Base-by-base conservation (phyloP, 2,329 filamentous ascomycete species). In the Phyllosticta citrichinensis region DNA sequence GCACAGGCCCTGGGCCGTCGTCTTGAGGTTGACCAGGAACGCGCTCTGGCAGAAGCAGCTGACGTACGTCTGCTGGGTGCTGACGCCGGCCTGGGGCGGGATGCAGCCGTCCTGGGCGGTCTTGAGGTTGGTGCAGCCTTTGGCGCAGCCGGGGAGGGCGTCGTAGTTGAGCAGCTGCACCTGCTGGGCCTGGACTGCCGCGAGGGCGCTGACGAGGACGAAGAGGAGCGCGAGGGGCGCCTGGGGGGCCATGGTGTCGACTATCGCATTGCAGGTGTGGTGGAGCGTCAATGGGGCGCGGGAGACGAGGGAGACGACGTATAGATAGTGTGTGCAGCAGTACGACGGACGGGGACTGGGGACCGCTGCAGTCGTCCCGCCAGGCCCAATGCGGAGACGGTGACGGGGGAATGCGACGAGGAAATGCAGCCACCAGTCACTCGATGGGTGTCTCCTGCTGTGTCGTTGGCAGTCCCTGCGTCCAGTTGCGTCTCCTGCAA, bases 41-140 rank as follows among this genome's bases (percentile, higher is more conserved):
- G 78, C 65, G 56, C 87, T 84, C 66, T 80, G 76, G 76, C 91
- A 96, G 76, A 95, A 91, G 75, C 91, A 95, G 40, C 79, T 77
- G 57, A 83, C 78, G 71, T 87, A 89, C 52, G 78, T 81, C 20
- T 72, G 68, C 51, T 80, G 71, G 55, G 79, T 77, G 56, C 79
- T 78, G 6, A 74, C 71, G 5, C 80, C 72, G 24, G 75, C 79
- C 3, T 81, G 82, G 10, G 77, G 74, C 3, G 87, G 86, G 1
- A 87, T 80, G 73, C 91, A 95, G 63, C 79, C 83, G 54, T 81
- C 81, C 69, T 91, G 88, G 62, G 88, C 89, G 72, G 58, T 67
- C 66, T 58, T 53, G 59, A 76, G 69, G 55, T 69, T 61, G 17
- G 66, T 62, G 62, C 74, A 76, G 59, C 62, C 54, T 22, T 69